Percentiles rank a stretch among this genome's conserved stretches.
Conservation (phyloP, 257 asterid genomes). For the Solanum peruvianum region DNA sequence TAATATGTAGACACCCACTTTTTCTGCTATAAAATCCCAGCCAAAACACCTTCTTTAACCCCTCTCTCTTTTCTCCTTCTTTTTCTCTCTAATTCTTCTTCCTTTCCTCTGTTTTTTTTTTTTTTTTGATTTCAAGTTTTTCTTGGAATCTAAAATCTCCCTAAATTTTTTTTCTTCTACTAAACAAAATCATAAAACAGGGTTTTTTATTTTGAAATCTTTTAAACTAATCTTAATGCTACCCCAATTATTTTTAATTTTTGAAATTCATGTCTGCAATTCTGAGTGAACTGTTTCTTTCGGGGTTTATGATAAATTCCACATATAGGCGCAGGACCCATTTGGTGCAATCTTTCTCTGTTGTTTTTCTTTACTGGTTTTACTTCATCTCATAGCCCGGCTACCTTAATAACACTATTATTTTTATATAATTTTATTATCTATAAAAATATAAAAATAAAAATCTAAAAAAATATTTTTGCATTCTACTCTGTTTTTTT, state of each 20-base stretch:
- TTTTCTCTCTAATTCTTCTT: conserved; percentile 2
- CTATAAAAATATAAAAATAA: neutral
- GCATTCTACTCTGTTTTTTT: neutral
- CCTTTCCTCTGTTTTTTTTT: neutral
- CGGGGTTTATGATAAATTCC: conserved; percentile 91
- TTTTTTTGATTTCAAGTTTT: neutral
- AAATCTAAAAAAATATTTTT: neutral
- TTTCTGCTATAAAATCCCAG: conserved; percentile 44
- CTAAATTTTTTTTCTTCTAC: neutral
- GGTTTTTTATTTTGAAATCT: neutral
- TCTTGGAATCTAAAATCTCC: neutral
- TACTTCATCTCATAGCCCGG: conserved; percentile 70
- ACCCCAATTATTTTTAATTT: conserved; percentile 23
- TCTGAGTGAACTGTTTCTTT: conserved; percentile 76
- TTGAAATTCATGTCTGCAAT: conserved; percentile 84
- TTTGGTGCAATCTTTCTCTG: conserved; percentile 90
- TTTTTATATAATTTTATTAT: neutral
- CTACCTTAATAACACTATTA: neutral
- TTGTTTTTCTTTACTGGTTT: conserved; percentile 96
- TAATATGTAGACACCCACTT: neutral
- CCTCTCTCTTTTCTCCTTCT: conserved; percentile 16
- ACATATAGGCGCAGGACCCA: conserved; percentile 86
- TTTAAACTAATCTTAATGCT: conserved; percentile 27
- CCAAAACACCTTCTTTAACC: conserved; percentile 22
- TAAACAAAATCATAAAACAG: neutral